Base-by-base conservation (phyloP, 805 yeast species). In the Saccharomycopsis sp. region DNA sequence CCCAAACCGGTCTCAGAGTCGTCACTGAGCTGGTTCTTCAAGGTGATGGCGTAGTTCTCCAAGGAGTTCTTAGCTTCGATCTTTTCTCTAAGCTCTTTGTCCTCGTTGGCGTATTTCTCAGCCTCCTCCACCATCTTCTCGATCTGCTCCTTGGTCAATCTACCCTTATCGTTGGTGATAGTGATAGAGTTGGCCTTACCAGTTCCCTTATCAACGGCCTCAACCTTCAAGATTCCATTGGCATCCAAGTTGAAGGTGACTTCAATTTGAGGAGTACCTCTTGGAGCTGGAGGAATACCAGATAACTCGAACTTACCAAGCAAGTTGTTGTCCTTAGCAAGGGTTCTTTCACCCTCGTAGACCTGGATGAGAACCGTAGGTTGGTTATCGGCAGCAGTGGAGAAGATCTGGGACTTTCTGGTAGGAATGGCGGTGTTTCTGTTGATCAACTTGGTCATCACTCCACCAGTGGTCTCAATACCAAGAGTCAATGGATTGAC, bases 61-160 rank as follows among this genome's bases (percentile, higher is more conserved):
- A 92, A 81, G 52, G 80, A 77, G 77, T 90, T 92, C 79, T 90
- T 89, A 63, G 96, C 84, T 77, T 87, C 96, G 68, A 93, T 85
- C 80, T 89, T 89, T 62, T 82, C 82, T 71, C 92, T 87, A 62
- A 89, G 80, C 67, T 82, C 85, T 66, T 85, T 86, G 75, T 93
- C 98, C 75, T 91, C 96, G 68, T 88, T 90, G 65, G 96, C 96
- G 69, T 77, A 93, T 77, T 88, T 87, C 76, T 91, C 98, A 67
- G 97, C 97, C 72, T 93, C 98, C 70, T 85, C 94, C 64, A 93
- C 97, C 97, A 93, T 93, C 77, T 93, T 89, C 69, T 93, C 97
- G 68, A 93, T 92, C 64, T 91, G 97, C 63, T 92, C 97, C 78
- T 89, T 87, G 24, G 93, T 81, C 70, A 91, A 82, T 80, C 97